These are phyloP conservation scores for Hymenoscyphus occultus DNA, from an alignment of 2,329 filamentous ascomycete genomes.

Conservation along the genomic window DNA sequence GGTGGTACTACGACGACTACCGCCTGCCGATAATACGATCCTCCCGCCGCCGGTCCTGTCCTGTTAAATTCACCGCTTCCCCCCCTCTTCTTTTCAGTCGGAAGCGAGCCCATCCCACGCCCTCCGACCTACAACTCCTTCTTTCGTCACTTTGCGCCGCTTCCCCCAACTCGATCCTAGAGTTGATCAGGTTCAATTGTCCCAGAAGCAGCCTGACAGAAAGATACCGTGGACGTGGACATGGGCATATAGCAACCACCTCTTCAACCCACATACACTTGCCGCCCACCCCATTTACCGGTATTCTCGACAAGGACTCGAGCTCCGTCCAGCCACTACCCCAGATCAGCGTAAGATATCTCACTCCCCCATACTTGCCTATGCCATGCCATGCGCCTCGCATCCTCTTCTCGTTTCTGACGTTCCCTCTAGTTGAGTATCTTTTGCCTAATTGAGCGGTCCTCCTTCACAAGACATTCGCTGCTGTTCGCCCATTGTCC, in stretches of 20 bases:
- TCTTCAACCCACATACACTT: neutral
- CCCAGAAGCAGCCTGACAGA: neutral
- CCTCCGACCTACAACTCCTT: neutral
- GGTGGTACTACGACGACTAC: neutral
- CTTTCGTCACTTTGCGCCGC: neutral
- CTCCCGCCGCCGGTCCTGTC: neutral
- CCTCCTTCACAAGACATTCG: neutral
- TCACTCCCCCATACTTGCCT: neutral
- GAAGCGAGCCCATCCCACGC: neutral
- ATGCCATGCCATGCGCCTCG: neutral
- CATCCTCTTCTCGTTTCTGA: neutral
- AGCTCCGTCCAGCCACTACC: neutral
- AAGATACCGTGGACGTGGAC: neutral
- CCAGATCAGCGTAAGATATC: neutral
- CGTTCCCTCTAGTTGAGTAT: neutral
- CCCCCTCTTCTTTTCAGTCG: neutral
- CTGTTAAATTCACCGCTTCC: constrained; percentile 1
- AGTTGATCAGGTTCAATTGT: neutral
- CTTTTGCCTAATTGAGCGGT: neutral
- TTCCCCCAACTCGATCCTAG: neutral
- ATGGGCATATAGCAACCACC: neutral
- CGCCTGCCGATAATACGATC: neutral
- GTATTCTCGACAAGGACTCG: neutral
- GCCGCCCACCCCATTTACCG: neutral
- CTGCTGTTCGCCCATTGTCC: neutral